Percentiles rank a stretch among this genome's conserved stretches.
These are phyloP conservation scores for Talaromyces verruculosus DNA, from an alignment of 2,329 filamentous ascomycete species.

Conservation along the genomic window DNA sequence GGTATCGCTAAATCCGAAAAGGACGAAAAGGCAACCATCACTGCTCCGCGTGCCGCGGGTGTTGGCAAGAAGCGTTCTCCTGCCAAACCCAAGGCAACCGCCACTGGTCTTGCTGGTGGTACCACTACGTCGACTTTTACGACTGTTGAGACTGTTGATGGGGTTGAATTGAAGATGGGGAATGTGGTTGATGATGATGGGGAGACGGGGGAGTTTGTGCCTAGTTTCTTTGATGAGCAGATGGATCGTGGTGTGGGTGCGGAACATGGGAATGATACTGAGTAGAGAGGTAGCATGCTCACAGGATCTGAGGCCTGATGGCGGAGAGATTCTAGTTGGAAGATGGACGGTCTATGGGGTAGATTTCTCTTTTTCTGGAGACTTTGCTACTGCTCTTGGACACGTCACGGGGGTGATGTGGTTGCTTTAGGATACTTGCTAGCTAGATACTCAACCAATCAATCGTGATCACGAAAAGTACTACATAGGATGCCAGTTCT, in stretches of 20 bases:
- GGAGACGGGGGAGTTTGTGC: background rate
- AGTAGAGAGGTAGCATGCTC: background rate
- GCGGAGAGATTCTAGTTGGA: no score
- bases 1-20: background rate
- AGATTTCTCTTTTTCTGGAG: background rate
- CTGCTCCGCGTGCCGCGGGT: conserved; percentile 2
- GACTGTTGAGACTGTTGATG: background rate
- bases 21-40: background rate
- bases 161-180: background rate
- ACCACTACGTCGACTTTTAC: background rate
- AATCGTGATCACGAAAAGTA: background rate
- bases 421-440: background rate
- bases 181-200: background rate
- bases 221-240: conserved; percentile 5
- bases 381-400: background rate
- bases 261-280: background rate
- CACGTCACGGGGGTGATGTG: background rate
- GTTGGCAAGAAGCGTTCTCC: conserved; percentile 11
- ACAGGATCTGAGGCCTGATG: background rate
- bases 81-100: background rate
- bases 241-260: background rate
- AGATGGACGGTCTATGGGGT: no score
- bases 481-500: background rate
- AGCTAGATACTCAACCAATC: background rate
- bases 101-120: background rate